These are phyloP conservation scores for Termitomyces sp. DNA, from an alignment of 768 basidiomycete genomes.

Conservation along the genomic window DNA sequence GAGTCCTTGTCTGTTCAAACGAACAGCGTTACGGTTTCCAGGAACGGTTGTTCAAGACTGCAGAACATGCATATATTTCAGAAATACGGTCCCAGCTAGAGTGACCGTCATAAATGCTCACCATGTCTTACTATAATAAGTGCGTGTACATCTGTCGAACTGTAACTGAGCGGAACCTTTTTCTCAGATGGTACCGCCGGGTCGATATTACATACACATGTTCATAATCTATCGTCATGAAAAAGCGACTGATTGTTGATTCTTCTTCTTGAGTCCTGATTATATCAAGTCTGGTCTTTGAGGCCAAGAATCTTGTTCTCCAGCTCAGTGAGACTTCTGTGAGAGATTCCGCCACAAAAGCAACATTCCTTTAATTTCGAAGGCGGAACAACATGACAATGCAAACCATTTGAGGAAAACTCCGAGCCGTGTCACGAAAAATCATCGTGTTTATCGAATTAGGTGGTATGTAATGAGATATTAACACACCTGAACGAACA, in stretches of 20 bases:
- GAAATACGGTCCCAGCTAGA: neutral
- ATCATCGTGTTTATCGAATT: neutral
- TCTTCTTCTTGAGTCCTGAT: neutral
- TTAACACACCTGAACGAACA: neutral
- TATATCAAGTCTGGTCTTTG: slow-evolving; percentile 8
- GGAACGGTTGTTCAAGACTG: slow-evolving; percentile 26
- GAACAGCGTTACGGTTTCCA: slow-evolving; percentile 34
- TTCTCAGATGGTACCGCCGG: slow-evolving; percentile 19
- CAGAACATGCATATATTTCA: neutral
- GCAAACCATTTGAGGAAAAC: neutral
- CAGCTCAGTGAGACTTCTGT: slow-evolving; percentile 2
- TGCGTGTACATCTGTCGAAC: too few relatives aligned
- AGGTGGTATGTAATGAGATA: neutral
- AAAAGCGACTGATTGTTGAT: neutral
- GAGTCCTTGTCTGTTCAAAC: slow-evolving; percentile 29
- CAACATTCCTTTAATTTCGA: neutral
- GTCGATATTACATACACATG: slow-evolving; percentile 10
- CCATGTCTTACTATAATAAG: neutral
- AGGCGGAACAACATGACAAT: neutral
- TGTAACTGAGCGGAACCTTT: slow-evolving; percentile 18
- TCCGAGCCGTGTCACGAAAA: neutral
- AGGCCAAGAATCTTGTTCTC: slow-evolving; percentile 17
- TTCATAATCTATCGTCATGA: neutral
- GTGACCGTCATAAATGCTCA: slow-evolving; percentile 17
- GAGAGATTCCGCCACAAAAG: neutral